A percentile compares a stretch with the other conserved stretches of the same genome.
phyloP scores from a whole-genome alignment of 1,139 yeast species.

The Suhomyces taliae region DNA sequence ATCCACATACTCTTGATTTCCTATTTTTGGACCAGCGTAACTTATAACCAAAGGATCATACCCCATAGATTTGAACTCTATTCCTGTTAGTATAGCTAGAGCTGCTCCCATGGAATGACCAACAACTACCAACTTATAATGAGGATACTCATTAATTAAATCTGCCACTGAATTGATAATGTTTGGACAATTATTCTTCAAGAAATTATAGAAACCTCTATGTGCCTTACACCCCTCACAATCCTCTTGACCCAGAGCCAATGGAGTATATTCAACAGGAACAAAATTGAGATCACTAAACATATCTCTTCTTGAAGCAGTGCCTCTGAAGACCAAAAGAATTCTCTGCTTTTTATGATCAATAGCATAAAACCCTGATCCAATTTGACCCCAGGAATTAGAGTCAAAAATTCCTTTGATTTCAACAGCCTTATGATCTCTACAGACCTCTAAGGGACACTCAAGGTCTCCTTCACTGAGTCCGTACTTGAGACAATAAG shows the following conservation, averaged over 20 bases:
- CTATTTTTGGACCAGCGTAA: slow-evolving; percentile 64
- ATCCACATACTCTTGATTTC: slow-evolving; percentile 48
- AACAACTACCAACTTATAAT: slow-evolving; percentile 50
- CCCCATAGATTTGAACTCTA: slow-evolving; percentile 56
- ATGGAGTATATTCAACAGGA: slow-evolving; percentile 42
- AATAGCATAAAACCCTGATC: slow-evolving; percentile 52
- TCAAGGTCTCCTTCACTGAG: slow-evolving; percentile 26
- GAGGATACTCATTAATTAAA: slow-evolving; percentile 36
- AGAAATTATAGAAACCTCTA: slow-evolving; percentile 53
- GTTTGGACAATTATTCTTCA: slow-evolving; percentile 38
- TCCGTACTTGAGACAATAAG: slow-evolving; percentile 40
- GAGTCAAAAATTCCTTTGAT: slow-evolving; percentile 38
- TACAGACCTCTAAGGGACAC: slow-evolving; percentile 27
- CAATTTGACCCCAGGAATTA: slow-evolving; percentile 46
- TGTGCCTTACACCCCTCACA: slow-evolving; percentile 59
- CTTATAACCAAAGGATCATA: slow-evolving; percentile 53
- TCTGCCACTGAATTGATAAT: slow-evolving; percentile 34
- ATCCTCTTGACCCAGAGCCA: slow-evolving; percentile 12
- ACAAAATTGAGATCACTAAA: slow-evolving; percentile 48
- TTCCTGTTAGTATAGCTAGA: slow-evolving; percentile 57
- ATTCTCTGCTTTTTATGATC: slow-evolving; percentile 39
- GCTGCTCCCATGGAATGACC: slow-evolving; percentile 83
- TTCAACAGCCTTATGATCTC: slow-evolving; percentile 25
- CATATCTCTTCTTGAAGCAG: slow-evolving; percentile 59
- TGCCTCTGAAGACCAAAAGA: slow-evolving; percentile 54